phyloP scores from a whole-genome alignment of 139 green algal species.

The Micromonas commoda region DNA sequence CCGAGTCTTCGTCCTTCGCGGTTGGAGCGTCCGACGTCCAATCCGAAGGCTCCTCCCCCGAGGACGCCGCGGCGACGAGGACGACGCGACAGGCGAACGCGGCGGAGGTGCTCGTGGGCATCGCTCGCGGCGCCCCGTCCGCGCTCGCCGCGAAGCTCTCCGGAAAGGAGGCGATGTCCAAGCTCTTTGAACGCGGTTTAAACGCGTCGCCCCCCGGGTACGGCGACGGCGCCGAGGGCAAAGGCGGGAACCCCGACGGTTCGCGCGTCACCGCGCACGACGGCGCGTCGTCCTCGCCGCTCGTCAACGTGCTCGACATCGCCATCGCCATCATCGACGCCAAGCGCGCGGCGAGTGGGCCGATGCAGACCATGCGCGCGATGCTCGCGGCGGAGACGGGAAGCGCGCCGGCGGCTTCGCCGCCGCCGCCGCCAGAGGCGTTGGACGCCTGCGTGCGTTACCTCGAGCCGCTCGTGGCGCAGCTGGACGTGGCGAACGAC shows the following conservation, averaged over 20 bases:
- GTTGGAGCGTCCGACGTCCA: too few relatives aligned
- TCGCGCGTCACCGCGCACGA: slow-evolving; percentile 28
- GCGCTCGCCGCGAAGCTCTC: slow-evolving; percentile 41
- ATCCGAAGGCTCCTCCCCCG: too few relatives aligned
- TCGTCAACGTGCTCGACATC: slow-evolving; percentile 38
- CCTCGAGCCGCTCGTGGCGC: not conserved
- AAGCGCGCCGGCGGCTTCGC: not conserved
- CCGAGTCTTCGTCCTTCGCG: too few relatives aligned
- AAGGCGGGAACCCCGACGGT: slow-evolving; percentile 9
- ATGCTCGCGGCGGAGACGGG: not conserved
- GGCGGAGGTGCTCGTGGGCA: slow-evolving; percentile 39
- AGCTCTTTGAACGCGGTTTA: slow-evolving; percentile 10
- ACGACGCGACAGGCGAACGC: slow-evolving; percentile 37
- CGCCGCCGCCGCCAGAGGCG: slow-evolving; percentile 25
- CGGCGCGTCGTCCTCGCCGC: slow-evolving; percentile 12
- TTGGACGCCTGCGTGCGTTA: not conserved
- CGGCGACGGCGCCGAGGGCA: not conserved
- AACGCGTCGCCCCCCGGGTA: not conserved
- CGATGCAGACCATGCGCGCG: not conserved
- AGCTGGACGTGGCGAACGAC: slow-evolving; percentile 37
- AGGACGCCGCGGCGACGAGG: too few relatives aligned
- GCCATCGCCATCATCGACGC: slow-evolving; percentile 39
- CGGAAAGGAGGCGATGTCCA: slow-evolving; percentile 2
- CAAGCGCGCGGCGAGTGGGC: slow-evolving; percentile 10
- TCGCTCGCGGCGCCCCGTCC: slow-evolving; percentile 39